Percentiles rank a stretch among this genome's conserved stretches.
These are phyloP conservation scores for Poteriospumella lacustris DNA, from an alignment of 108 stramenopile genomes.

Conservation along the genomic window DNA sequence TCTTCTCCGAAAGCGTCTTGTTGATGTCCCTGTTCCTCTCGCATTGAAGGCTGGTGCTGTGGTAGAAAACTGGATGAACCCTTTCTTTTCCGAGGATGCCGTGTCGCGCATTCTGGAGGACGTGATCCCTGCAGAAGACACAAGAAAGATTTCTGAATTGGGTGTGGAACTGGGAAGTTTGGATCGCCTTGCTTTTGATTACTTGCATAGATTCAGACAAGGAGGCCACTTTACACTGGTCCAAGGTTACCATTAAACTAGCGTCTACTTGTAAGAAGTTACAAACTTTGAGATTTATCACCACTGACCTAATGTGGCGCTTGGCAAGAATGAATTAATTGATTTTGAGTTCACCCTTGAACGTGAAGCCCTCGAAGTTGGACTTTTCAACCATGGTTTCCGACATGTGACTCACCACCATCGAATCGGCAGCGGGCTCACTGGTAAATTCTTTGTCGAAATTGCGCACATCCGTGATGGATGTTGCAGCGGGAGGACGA, in stretches of 20 bases:
- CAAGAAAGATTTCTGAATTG: constrained; percentile 70
- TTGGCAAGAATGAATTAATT: too few relatives aligned
- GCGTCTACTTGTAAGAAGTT: too few relatives aligned
- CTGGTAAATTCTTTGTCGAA: constrained; percentile 38
- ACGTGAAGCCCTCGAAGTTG: constrained; percentile 34
- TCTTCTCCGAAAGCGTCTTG: constrained; percentile 51
- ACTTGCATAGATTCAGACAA: constrained; percentile 73
- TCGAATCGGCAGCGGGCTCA: constrained; percentile 30
- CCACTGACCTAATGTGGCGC: too few relatives aligned
- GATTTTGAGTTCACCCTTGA: constrained; percentile 18
- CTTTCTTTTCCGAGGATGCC: constrained; percentile 68
- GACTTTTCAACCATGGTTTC: constrained; percentile 29
- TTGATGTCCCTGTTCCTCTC: constrained; percentile 59
- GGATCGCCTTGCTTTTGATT: constrained; percentile 77
- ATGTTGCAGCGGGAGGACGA: constrained; percentile 5
- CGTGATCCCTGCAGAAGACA: constrained; percentile 63
- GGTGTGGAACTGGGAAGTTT: constrained; percentile 69
- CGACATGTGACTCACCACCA: constrained; percentile 30
- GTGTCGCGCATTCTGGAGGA: constrained; percentile 69
- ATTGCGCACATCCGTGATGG: constrained; percentile 27
- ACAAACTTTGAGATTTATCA: too few relatives aligned
- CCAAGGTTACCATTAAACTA: constrained; percentile 25
- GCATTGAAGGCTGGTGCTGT: constrained; percentile 57
- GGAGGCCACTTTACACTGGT: constrained; percentile 80
- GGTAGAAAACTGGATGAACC: constrained; percentile 57